Evolutionary conservation across 2,329 filamentous ascomycete genomes (phyloP), one percentile per base, ranked within the genome.

Genomic region (Fusarium coffeatum): DNA sequence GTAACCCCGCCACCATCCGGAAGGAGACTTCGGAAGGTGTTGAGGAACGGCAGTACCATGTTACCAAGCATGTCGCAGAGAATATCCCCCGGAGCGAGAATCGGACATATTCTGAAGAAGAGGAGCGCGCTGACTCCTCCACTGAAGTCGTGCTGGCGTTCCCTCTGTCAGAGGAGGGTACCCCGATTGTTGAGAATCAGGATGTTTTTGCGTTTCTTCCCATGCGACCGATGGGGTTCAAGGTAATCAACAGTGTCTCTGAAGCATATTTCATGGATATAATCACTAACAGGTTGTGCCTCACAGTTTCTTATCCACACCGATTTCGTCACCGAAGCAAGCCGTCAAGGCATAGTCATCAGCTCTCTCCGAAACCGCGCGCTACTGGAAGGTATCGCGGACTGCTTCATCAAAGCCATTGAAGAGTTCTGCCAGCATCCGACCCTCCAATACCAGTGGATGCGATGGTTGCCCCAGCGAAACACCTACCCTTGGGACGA

Each of bases 261-360:
- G 3, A 5, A 16, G 7, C 3, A 16, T 3, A 3, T 13, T n/a
- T 3, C 1, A 8, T 2, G 5, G 3, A 9, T 4, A 16, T 13
- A 1, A 2, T 5, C 1, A n/a, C 63, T 58, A 15, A 51, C 15
- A 16, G 3, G 2, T 5, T n/a, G 7, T 15, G 4, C 6, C 18
- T 3, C 9, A 16, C 11, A 82, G 76, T 86, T 87, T 45, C 69
- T 86, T 3, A 83, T 87, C 13, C 84, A 87, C 11, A 78, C 82
- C 9, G 84, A 87, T 64, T 87, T 86, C 57, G 82, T 83, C 41
- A 85, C 81, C 0, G 71, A 80, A 18, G 83, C 82, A 6, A 84
- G 76, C 64, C 76, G 85, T 1, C 76, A 86, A 64, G 81, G 83
- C 48, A 76, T 86, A 7, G 72, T 80, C 1, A 64, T 65, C 0